A percentile compares a stretch with the other conserved stretches of the same genome.
Conservation (phyloP, 2,329 filamentous ascomycete genomes). For the Tolypocladium album region DNA sequence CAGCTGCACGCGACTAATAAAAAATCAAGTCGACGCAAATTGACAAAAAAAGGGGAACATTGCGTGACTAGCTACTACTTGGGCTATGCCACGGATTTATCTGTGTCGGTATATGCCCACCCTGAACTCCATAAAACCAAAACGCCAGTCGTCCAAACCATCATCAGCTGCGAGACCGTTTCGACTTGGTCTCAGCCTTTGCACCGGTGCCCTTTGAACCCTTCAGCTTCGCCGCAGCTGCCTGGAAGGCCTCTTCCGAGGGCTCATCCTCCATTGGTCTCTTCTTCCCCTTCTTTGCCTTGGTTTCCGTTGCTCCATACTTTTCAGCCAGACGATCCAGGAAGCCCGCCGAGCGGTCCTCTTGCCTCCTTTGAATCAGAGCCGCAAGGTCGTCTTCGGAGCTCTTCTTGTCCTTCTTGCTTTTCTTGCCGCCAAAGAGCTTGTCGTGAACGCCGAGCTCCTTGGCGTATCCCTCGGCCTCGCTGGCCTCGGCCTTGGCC, state of each 20-base stretch:
- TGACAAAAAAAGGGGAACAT: not conserved
- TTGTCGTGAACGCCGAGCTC: constrained; percentile 66
- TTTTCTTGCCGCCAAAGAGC: constrained; percentile 45
- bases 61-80: not conserved
- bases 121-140: not conserved
- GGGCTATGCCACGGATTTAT: not conserved
- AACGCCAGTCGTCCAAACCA: not conserved
- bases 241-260: constrained; percentile 50
- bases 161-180: not conserved
- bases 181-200: not conserved
- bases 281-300: constrained; percentile 42
- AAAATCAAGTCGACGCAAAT: not conserved
- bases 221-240: constrained; percentile 38
- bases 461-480: constrained; percentile 66
- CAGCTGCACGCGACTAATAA: not conserved
- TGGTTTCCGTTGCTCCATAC: constrained; percentile 42
- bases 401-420: constrained; percentile 27
- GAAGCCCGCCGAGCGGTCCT: constrained; percentile 49
- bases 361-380: constrained; percentile 62
- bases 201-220: constrained; percentile 10
- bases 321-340: constrained; percentile 68
- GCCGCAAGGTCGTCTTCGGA: constrained; percentile 54
- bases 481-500: constrained; percentile 56
- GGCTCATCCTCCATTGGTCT: constrained; percentile 50
- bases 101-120: not conserved